Base-by-base conservation (phyloP, 164 flowering plant genomes). In the Aristolochia fimbriata region DNA sequence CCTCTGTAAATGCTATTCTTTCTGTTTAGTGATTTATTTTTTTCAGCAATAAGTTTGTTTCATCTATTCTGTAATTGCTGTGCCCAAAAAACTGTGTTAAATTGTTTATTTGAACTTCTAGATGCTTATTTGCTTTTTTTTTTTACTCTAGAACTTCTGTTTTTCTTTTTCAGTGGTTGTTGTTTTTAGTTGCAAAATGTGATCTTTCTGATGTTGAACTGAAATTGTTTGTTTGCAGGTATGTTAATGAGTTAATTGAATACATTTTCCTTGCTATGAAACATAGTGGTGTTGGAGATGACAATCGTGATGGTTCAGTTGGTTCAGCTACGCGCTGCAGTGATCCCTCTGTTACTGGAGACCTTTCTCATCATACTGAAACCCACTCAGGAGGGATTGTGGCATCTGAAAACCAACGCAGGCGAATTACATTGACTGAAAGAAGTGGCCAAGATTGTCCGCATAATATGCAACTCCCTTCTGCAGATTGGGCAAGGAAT, bases 221-320 rank as follows among this genome's bases (percentile, higher is more conserved):
- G 45, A 56, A 15, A 48, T 59, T 46, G 46, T 61, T 52, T 63
- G 22, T 68, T 59, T 65, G 19, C 85, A 94, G 99, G 81, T 87
- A 75, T 68, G 77, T 91, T 59, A 94, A 94, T 69, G 90, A 94
- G 78, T 62, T 91, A 74, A 77, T 94, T 70, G 97, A 87, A 66
- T 69, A 55, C 57, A 59, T 94, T 58, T 62, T 85, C 27, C 81
- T 85, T 67, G 70, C 78, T 45, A 48, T 61, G 19, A 75, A 76
- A 45, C 85, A 79, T 58, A 74, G 59, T 50, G 63, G 61, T 27
- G 51, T 37, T 30, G 66, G 47, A 57, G 76, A 69, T 53, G 55
- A 47, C 17, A 66, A 63, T 22, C 66, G 59, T 69, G 70, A 63
- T 63, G 71, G 62, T 33, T 71, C 80, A 62, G 30, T 73, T 58